Base-by-base conservation (phyloP, 352 stramenopile genomes). In the Globisporangium rhizosaccharum region DNA sequence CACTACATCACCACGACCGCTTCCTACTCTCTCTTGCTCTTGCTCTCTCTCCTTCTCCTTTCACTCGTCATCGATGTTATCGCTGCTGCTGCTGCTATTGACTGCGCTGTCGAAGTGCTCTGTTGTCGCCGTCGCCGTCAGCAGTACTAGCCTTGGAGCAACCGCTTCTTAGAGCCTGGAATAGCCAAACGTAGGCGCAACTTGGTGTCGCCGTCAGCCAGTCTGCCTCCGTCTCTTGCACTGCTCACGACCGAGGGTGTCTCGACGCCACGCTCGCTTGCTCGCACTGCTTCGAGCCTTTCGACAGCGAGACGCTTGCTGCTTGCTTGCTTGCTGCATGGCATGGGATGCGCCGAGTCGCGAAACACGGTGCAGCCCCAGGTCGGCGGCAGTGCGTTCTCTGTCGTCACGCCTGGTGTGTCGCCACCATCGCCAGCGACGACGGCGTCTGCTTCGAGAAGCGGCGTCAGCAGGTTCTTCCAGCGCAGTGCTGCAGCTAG, bases 331-430 rank as follows among this genome's bases (percentile, higher is more conserved):
- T 46, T 28, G 28, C 56, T 64, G 51, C 33, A 53, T 65, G 45
- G 28, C 18, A 85, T 87, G 74, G 77, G 75, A 30, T 63, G 65
- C 41, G 51, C 72, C 48, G 64, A 81, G 55, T 83, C 75, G 20
- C 72, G 66, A 52, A 82, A 85, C 53, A 75, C 65, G 18, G 73
- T 76, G 44, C 72, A 67, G 64, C 74, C 72, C 9, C 67, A 73
- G 25, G 52, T 68, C 36, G 30, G 50, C n/a, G 18, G 30, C 33
- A 25, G 33, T 0, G 53, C 60, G 25, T 67, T 78, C 33, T 69
- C 66, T 1, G 58, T 72, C 14, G 68, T 80, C 50, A 54, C 59
- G 48, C 42, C 37, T 0, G 41, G 37, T 4, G 50, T 18, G 15
- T 9, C 53, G 44, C 17, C 17, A 6, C 20, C 20, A n/a, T 10